Conservation (phyloP, 805 yeast genomes). For the Metschnikowia gelsemii region DNA sequence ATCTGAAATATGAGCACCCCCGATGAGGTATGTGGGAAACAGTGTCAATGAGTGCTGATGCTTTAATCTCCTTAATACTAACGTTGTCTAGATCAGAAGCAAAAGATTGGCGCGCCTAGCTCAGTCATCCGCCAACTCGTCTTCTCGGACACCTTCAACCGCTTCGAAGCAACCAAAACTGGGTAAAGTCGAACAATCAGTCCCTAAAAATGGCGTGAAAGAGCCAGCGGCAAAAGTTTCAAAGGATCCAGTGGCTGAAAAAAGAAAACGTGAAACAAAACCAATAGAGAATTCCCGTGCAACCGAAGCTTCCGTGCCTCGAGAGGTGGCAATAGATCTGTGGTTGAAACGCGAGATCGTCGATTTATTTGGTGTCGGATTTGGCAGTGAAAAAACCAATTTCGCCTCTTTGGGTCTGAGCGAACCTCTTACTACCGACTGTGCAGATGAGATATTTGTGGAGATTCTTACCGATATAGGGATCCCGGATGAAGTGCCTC, state of each 20-base stretch:
- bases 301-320: conserved; percentile 1
- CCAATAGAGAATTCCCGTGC: background rate
- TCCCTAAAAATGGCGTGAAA: background rate
- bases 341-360: conserved; percentile 45
- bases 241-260: background rate
- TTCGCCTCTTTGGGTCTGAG: conserved; percentile 25
- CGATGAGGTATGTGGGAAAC: conserved; percentile 24
- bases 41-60: too few species aligned
- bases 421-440: conserved; percentile 26
- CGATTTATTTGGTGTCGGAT: conserved; percentile 28
- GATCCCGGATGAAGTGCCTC: conserved; percentile 33
- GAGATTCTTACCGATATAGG: conserved; percentile 59
- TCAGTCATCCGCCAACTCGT: conserved; percentile 12
- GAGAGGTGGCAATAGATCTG: conserved; percentile 27
- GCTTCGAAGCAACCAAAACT: conserved; percentile 7
- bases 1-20: conserved; percentile 20
- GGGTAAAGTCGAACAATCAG: too few species aligned
- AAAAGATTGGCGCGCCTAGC: conserved; percentile 54
- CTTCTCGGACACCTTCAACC: conserved; percentile 4
- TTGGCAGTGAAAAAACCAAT: conserved; percentile 27
- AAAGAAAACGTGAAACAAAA: background rate
- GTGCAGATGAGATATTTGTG: conserved; percentile 52
- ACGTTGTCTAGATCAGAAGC: conserved; percentile 41
- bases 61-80: background rate
- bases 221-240: background rate